phyloP scores from a whole-genome alignment of 1,284 basidiomycete genomes.

The Afroboletus lepidellus region DNA sequence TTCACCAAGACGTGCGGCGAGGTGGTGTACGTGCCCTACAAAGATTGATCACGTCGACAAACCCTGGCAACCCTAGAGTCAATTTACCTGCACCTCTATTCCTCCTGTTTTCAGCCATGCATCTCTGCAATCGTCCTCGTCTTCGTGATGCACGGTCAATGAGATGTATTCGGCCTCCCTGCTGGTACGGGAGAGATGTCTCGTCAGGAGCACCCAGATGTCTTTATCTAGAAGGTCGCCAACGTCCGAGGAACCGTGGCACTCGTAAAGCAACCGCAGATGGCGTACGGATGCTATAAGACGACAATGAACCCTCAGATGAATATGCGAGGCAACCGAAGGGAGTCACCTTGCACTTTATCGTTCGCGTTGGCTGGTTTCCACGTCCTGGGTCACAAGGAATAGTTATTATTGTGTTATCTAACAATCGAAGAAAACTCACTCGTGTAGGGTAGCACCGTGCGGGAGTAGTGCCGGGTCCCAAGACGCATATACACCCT shows the following conservation, averaged over 20 bases:
- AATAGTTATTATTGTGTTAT: constrained; percentile 3
- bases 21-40: constrained; percentile 75
- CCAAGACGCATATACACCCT: constrained; percentile 89
- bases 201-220: constrained; percentile 82
- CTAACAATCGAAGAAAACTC: constrained; percentile 19
- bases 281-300: constrained; percentile 35
- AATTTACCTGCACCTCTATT: constrained; percentile 39
- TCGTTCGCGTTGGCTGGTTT: constrained; percentile 31
- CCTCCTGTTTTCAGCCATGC: constrained; percentile 24
- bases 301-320: background rate
- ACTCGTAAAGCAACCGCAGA: constrained; percentile 37
- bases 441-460: constrained; percentile 67
- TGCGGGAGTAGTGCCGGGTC: constrained; percentile 64
- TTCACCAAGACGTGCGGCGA: constrained; percentile 72
- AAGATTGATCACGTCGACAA: constrained; percentile 5
- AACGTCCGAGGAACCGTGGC: background rate
- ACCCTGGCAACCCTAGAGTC: constrained; percentile 3
- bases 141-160: constrained; percentile 55
- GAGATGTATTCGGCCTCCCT: constrained; percentile 70
- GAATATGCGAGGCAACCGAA: background rate
- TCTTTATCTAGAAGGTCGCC: constrained; percentile 13
- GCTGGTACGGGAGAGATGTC: constrained; percentile 66
- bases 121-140: constrained; percentile 30
- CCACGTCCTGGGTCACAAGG: constrained; percentile 53
- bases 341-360: constrained; percentile 21